Conservation (phyloP, 31 red algal species). For the Odonthalia washingtoniensis region DNA sequence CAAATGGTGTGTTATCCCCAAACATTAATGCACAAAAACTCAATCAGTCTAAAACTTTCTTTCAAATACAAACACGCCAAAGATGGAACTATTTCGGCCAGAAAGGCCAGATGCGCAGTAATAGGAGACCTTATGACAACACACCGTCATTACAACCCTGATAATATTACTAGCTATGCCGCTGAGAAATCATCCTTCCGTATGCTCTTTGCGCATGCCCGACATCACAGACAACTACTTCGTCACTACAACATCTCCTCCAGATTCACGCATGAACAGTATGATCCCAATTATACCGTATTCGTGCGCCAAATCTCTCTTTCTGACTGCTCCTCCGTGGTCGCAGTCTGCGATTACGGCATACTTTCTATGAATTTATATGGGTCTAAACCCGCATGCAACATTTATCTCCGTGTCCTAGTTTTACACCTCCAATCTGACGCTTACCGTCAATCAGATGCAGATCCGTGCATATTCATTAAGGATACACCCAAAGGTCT, state of each 20-base stretch:
- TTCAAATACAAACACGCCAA: not conserved
- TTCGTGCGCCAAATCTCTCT: constrained; percentile 9
- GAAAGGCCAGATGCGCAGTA: constrained; percentile 24
- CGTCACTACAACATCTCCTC: constrained; percentile 27
- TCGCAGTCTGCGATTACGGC: not conserved
- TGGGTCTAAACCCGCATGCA: constrained; percentile 11
- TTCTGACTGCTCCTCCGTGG: constrained; percentile 7
- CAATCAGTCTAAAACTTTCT: constrained; percentile 24
- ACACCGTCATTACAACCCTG: too few relatives aligned
- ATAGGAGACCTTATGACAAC: constrained; percentile 40
- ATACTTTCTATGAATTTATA: constrained; percentile 1
- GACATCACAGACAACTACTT: constrained; percentile 3
- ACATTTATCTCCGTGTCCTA: too few relatives aligned
- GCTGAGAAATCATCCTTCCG: not conserved
- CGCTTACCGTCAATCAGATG: too few relatives aligned
- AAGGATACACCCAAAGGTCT: too few relatives aligned
- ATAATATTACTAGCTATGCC: too few relatives aligned
- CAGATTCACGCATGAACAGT: too few relatives aligned
- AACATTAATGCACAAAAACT: not conserved
- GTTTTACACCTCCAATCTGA: too few relatives aligned
- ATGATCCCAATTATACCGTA: constrained; percentile 4
- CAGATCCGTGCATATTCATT: too few relatives aligned
- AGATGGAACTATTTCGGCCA: not conserved
- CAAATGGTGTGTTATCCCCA: not conserved
- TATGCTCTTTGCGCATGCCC: not conserved